Conservation (phyloP, 768 basidiomycete genomes). For the Royoungia palumana region DNA sequence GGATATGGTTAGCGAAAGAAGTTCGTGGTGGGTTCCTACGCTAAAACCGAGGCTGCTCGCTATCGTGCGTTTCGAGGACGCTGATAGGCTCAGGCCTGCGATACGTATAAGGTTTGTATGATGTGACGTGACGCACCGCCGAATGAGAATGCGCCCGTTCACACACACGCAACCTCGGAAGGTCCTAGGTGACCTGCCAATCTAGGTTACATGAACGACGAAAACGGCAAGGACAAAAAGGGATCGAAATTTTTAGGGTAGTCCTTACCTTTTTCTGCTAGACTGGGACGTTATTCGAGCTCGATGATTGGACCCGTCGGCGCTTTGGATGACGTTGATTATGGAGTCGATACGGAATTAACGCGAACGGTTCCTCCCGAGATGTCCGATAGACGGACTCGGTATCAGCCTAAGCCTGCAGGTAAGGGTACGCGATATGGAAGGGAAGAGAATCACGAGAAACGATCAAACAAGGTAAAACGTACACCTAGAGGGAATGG, state of each 20-base stretch:
- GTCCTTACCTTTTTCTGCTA: conserved; percentile 1
- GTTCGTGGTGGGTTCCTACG: no score
- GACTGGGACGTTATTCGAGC: neutral
- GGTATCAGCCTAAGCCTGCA: neutral
- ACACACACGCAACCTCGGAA: conserved; percentile 11
- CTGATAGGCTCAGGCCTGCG: no score
- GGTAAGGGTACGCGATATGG: neutral
- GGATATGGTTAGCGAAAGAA: no score
- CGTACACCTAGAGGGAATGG: neutral
- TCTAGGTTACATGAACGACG: conserved; percentile 25
- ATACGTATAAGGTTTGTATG: conserved; percentile 7
- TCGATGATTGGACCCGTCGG: no score
- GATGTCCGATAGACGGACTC: neutral
- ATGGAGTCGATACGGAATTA: conserved; percentile 7
- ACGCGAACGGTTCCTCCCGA: conserved; percentile 3
- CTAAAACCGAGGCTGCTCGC: no score
- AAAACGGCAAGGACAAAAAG: conserved; percentile 5
- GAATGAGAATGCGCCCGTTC: conserved; percentile 8
- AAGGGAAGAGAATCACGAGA: no score
- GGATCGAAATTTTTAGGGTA: conserved; percentile 12
- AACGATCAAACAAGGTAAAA: no score
- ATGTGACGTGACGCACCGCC: conserved; percentile 9
- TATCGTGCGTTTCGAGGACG: no score
- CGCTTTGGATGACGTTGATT: neutral
- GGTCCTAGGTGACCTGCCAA: conserved; percentile 5